phyloP scores from a whole-genome alignment of 768 basidiomycete genomes.

The Hortiboletus campestris region DNA sequence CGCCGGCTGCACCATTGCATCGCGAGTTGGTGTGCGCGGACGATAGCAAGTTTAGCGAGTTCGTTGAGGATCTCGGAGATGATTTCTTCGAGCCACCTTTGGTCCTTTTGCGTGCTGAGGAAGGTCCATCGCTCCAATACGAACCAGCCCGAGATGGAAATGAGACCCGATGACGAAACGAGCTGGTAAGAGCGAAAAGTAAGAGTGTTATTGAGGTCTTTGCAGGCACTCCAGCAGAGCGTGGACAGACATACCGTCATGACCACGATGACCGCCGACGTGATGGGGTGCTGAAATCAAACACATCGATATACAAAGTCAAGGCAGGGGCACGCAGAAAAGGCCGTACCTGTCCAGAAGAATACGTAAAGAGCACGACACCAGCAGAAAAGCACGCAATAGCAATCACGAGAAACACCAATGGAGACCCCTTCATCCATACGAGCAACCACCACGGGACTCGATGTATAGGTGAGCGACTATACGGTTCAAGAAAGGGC shows the following conservation, averaged over 20 bases:
- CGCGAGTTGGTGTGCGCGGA: constrained; percentile 23
- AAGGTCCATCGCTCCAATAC: constrained; percentile 48
- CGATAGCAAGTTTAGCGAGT: constrained; percentile 19
- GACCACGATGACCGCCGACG: constrained; percentile 68
- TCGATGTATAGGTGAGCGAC: constrained; percentile 50
- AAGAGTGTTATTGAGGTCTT: background rate
- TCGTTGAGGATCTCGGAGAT: constrained; percentile 24
- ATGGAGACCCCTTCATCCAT: constrained; percentile 82
- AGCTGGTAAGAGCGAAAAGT: constrained; percentile 11
- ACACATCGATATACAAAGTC: background rate
- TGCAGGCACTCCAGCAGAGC: background rate
- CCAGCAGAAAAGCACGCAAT: constrained; percentile 81
- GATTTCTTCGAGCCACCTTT: constrained; percentile 46
- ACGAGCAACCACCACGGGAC: constrained; percentile 60
- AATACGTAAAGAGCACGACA: constrained; percentile 71
- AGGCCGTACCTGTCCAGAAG: constrained; percentile 57
- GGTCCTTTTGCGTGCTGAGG: constrained; percentile 40
- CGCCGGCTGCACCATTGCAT: constrained; percentile 24
- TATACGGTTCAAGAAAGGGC: background rate
- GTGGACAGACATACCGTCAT: constrained; percentile 45
- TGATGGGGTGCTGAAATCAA: constrained; percentile 46
- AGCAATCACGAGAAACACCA: constrained; percentile 79
- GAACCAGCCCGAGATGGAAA: constrained; percentile 53
- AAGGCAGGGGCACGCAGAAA: background rate
- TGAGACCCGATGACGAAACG: constrained; percentile 37